Base-by-base conservation (phyloP, 2,329 filamentous ascomycete species). In the Aspergillus proliferans region DNA sequence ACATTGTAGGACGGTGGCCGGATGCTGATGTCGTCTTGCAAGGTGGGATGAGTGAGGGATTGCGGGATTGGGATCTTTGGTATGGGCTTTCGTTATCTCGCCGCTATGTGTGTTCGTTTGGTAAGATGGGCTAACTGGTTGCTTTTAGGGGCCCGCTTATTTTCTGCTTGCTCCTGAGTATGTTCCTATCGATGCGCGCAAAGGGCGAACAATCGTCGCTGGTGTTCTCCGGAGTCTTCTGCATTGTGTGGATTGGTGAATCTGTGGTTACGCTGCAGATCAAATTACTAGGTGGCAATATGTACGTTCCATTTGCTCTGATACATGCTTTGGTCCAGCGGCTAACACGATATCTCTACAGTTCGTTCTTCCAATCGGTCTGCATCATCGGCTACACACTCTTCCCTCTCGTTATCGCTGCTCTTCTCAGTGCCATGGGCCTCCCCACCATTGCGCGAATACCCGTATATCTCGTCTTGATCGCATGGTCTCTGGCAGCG, bases 361-460 rank as follows among this genome's bases (percentile, higher is more conserved):
- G 92, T 63, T 96, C 93, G 15, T 98, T 98, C 70, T 93, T 95
- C 64, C 93, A 98, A 71, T 95, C 90, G 50, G 82, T 98, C 58
- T 97, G 91, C 70, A 94, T 98, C 61, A 98, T 98, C 66, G 93
- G 93, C 42, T 98, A 98, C 71, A 98, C 93, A 1, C 82, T 98
- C 48, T 98, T 98, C 73, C 93, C 93, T 2, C 82, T 98, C 47
- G 93, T 97, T 60, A 87, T 98, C 58, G 94, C 94, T 6, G 84
- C 92, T 1, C 75, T 96, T 46, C 82, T 98, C 55, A 95, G 90
- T 48, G 92, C 92, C 1, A 66, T 98, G 28, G 79, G 82, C 45
- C 78, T 97, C 6, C 86, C 84, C 39, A 86, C 83, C 59, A 87
- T 97, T 56, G 82, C 86, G 5, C 81, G 93, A 49, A 88, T 97